phyloP scores from a whole-genome alignment of 805 yeast genomes.

The Candida maltosa region DNA sequence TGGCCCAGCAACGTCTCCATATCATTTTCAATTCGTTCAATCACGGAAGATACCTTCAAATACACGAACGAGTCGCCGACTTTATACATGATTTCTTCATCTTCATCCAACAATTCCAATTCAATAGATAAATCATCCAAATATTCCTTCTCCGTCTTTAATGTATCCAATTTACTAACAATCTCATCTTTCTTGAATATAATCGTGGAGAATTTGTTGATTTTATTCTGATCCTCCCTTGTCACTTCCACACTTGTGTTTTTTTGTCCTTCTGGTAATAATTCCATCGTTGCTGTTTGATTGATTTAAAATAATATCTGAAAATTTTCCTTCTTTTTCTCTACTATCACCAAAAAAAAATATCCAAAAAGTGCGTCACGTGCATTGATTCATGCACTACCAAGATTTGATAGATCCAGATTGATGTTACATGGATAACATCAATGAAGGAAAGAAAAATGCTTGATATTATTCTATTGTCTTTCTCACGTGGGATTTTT shows the following conservation, averaged over 20 bases:
- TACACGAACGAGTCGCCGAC: constrained; percentile 80
- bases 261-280: constrained; percentile 53
- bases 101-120: constrained; percentile 78
- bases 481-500: too few relatives aligned
- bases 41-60: constrained; percentile 62
- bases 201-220: constrained; percentile 83
- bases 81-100: constrained; percentile 68
- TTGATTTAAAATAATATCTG: too few relatives aligned
- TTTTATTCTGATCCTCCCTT: constrained; percentile 85
- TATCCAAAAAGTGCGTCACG: too few relatives aligned
- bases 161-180: constrained; percentile 44
- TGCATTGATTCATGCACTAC: too few relatives aligned
- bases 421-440: too few relatives aligned
- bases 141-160: constrained; percentile 75
- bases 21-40: constrained; percentile 65
- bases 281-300: constrained; percentile 38
- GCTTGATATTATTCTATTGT: too few relatives aligned
- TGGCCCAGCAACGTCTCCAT: constrained; percentile 48
- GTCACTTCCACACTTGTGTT: constrained; percentile 57
- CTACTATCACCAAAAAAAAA: too few relatives aligned
- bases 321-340: too few relatives aligned
- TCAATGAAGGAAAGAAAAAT: too few relatives aligned
- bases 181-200: constrained; percentile 67
- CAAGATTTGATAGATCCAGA: too few relatives aligned
- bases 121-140: constrained; percentile 84